Base-by-base conservation (phyloP, 257 asterid genomes). In the Scutellaria baicalensis region DNA sequence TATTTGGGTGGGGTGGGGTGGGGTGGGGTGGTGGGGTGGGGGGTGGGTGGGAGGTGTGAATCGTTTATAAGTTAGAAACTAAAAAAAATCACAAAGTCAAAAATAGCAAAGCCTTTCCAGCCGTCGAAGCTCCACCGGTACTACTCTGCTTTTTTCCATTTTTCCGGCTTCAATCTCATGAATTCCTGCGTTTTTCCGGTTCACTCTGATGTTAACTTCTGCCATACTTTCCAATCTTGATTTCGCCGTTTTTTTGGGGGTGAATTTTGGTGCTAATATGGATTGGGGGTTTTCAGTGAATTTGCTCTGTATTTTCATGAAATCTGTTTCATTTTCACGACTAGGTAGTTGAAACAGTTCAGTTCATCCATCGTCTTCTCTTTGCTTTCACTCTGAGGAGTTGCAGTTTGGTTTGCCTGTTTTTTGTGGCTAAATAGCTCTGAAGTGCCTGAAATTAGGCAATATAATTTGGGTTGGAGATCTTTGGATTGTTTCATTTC, bases 101-200 rank as follows among this genome's bases (percentile, higher is more conserved):
- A 14, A 38, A 21, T n/a, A 51, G 31, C 70, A 40, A 48, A 6
- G 54, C 68, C 47, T 55, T 43, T 69, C 52, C 63, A 40, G 23
- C 71, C 68, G 77, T 48, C 51, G 64, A 12, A 64, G 52, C 48
- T 75, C 63, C 59, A 27, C 42, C 55, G 66, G 74, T 66, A 55
- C 43, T 47, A 40, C 27, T 61, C 14, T 17, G 21, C 21, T 50
- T 17, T 21, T 44, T 64, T 43, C 9, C 50, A 54, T 68, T 54
- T 63, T 72, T 71, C 17, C 43, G 18, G 6, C 17, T 18, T 4
- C 4, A 60, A 10, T 27, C 4, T 5, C 2, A 27, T 55, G 55
- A 64, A 54, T 44, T 66, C 40, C 4, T 23, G 40, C 21, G 8
- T 64, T 39, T 39, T 70, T 10, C 44, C 49, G 10, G n/a, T 9